Percentiles rank a stretch among this genome's conserved stretches.
phyloP scores from a whole-genome alignment of 1,139 yeast species.

The Hanseniaspora sp. region DNA sequence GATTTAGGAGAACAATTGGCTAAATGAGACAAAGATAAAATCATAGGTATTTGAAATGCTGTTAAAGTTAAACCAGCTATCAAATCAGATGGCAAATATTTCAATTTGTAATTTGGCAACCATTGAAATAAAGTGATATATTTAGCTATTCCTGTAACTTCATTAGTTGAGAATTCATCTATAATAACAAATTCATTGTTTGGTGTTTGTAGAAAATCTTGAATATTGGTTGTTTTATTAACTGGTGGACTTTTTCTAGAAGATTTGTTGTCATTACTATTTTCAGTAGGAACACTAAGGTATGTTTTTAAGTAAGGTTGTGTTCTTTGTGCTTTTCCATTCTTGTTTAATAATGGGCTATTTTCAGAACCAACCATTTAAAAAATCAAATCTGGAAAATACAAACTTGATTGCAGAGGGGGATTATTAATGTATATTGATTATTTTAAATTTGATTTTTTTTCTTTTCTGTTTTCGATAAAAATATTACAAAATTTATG shows the following conservation, averaged over 20 bases:
- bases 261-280: not conserved
- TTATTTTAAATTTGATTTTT: no score
- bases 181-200: not conserved
- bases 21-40: constrained; percentile 77
- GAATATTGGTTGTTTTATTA: not conserved
- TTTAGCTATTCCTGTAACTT: constrained; percentile 2
- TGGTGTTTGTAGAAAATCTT: not conserved
- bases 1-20: constrained; percentile 85
- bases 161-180: not conserved
- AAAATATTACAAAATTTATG: no score
- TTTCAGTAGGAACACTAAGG: constrained; percentile 8
- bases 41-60: constrained; percentile 82
- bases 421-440: no score
- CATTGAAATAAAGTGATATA: constrained; percentile 45
- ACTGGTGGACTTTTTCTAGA: not conserved
- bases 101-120: constrained; percentile 50
- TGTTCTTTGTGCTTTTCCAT: not conserved
- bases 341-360: not conserved
- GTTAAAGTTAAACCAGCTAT: constrained; percentile 82
- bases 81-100: constrained; percentile 57
- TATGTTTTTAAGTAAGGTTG: constrained; percentile 4
- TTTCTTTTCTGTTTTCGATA: no score
- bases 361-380: not conserved
- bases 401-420: no score
- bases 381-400: not conserved